These are phyloP conservation scores for Alternaria triticimaculans DNA, from an alignment of 2,329 filamentous ascomycete species.

Conservation along the genomic window DNA sequence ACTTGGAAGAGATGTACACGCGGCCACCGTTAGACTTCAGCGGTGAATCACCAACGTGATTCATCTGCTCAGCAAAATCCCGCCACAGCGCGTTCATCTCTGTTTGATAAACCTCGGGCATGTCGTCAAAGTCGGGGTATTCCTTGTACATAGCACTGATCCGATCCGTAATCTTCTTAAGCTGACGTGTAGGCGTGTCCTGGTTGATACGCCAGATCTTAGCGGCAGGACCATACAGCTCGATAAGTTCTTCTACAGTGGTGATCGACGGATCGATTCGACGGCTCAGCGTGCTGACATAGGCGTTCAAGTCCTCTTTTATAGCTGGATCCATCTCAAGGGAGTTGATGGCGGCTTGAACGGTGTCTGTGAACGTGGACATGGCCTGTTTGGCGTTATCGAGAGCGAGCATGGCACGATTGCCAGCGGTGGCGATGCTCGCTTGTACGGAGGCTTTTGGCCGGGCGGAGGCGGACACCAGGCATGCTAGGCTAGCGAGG, in stretches of 20 bases:
- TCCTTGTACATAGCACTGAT: fast-evolving
- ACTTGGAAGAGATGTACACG: neutral
- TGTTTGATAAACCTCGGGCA: neutral
- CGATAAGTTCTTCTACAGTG: no score
- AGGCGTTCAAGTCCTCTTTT: neutral
- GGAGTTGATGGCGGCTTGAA: neutral
- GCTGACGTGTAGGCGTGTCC: neutral
- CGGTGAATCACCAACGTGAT: neutral
- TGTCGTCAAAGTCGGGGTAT: neutral
- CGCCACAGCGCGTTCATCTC: neutral
- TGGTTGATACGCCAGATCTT: neutral
- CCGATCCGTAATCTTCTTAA: neutral
- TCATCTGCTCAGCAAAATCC: neutral
- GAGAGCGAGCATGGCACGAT: neutral
- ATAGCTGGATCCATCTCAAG: neutral
- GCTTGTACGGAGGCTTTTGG: neutral
- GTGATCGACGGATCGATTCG: no score
- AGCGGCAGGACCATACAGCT: no score
- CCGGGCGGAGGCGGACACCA: neutral
- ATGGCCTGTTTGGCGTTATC: neutral
- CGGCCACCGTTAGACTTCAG: neutral
- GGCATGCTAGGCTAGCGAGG: neutral
- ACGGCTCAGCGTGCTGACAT: no score
- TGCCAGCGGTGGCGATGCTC: neutral
- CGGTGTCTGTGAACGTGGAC: neutral